These are phyloP conservation scores for Hanseniaspora sp. DNA, from an alignment of 1,139 yeast species.

Conservation along the genomic window DNA sequence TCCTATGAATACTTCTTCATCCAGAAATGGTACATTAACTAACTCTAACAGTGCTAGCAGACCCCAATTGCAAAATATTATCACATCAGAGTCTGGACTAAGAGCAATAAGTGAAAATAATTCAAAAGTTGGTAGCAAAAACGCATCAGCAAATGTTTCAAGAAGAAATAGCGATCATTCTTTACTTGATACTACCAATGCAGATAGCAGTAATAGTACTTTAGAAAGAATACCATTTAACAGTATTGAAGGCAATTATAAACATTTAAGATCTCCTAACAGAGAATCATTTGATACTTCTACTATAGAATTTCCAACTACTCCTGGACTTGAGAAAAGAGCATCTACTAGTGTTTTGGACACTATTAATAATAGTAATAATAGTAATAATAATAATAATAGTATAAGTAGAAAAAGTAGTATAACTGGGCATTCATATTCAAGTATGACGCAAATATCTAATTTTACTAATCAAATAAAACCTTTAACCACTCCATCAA, in stretches of 20 bases:
- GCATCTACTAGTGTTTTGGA: neutral
- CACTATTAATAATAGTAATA: neutral
- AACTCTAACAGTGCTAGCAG: neutral
- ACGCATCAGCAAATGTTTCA: neutral
- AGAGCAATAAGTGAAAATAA: conserved; percentile 8
- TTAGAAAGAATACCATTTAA: conserved; percentile 1
- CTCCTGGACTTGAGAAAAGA: neutral
- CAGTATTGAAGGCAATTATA: conserved; percentile 4
- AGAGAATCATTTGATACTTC: neutral
- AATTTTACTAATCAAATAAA: neutral
- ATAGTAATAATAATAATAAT: neutral
- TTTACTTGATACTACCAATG: neutral
- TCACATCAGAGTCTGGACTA: conserved; percentile 9
- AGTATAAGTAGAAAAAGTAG: conserved; percentile 8
- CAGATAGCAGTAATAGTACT: neutral
- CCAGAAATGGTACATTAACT: neutral
- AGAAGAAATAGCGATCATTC: conserved; percentile 9
- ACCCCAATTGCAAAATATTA: conserved; percentile 10
- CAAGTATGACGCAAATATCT: neutral
- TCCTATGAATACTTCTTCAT: neutral
- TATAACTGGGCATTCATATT: conserved; percentile 3
- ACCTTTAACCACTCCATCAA: neutral
- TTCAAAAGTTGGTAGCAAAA: neutral
- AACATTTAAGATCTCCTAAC: conserved; percentile 8
- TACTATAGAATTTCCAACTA: neutral